Conservation (phyloP, 176 grass and related monocot genomes). For the Aechmea fasciata region DNA sequence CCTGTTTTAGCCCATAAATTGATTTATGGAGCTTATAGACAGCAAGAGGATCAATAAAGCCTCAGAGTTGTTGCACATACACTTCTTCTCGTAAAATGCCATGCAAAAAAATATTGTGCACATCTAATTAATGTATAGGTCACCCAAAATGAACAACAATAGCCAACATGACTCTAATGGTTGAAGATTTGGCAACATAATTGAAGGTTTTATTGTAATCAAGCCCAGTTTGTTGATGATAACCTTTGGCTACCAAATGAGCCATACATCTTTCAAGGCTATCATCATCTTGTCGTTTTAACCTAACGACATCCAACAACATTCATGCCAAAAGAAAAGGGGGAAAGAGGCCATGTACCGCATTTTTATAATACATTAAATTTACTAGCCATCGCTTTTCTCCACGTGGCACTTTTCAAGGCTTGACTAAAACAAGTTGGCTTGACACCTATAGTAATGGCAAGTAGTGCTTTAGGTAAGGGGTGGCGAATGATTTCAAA, state of each 20-base stretch:
- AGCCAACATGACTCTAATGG: background rate
- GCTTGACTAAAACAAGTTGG: background rate
- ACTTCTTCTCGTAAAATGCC: background rate
- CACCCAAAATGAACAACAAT: background rate
- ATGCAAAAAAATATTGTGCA: background rate
- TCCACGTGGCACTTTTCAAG: background rate
- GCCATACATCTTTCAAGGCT: background rate
- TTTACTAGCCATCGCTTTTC: background rate
- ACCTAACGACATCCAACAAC: background rate
- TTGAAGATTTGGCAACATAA: background rate
- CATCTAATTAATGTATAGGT: background rate
- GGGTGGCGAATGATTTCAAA: background rate
- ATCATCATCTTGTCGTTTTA: background rate
- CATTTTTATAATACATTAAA: background rate
- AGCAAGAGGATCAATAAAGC: background rate
- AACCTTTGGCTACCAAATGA: background rate
- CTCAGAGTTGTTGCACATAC: background rate
- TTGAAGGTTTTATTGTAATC: conserved; percentile 5
- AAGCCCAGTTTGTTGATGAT: background rate
- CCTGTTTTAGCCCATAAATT: conserved; percentile 11
- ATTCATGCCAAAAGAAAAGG: background rate
- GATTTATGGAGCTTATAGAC: background rate
- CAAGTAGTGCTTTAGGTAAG: background rate
- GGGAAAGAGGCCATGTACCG: background rate
- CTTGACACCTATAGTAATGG: background rate